A percentile compares a stretch with the other conserved stretches of the same genome.
Conservation (phyloP, 2,329 filamentous ascomycete genomes). For the Chalara sp. region DNA sequence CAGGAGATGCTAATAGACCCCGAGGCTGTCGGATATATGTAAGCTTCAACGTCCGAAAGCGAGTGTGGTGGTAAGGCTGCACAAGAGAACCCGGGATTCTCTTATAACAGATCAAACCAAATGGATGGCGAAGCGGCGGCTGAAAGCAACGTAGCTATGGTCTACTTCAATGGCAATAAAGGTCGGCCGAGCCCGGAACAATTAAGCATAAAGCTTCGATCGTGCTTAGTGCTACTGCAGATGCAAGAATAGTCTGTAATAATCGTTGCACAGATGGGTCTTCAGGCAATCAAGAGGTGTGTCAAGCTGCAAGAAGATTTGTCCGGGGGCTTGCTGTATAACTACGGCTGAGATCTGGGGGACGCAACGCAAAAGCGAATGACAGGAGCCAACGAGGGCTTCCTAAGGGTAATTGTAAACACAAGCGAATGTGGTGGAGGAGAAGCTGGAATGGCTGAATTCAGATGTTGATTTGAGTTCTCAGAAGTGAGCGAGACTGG, state of each 20-base stretch:
- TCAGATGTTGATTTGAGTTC: conserved; percentile 10
- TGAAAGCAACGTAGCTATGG: conserved; percentile 23
- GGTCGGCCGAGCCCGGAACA: conserved; percentile 9
- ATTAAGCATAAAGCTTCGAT: conserved; percentile 19
- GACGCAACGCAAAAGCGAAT: conserved; percentile 50
- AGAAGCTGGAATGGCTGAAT: conserved; percentile 10
- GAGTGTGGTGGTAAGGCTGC: conserved; percentile 23
- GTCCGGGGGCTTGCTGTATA: conserved; percentile 23
- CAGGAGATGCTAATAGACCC: conserved; percentile 9
- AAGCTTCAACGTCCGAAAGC: conserved; percentile 19
- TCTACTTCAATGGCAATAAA: conserved; percentile 5
- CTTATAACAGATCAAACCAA: conserved; percentile 13
- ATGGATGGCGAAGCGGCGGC: conserved; percentile 17
- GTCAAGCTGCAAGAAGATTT: conserved; percentile 15
- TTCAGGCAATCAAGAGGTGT: conserved; percentile 11
- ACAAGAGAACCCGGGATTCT: conserved; percentile 11
- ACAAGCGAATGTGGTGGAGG: conserved; percentile 26
- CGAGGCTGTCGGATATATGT: conserved; percentile 23
- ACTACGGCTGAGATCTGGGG: conserved; percentile 21
- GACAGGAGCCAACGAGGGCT: conserved; percentile 71
- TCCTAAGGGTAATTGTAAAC: conserved; percentile 40
- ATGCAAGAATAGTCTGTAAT: conserved; percentile 1
- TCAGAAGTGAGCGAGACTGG: conserved; percentile 18
- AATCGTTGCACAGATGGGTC: conserved; percentile 8
- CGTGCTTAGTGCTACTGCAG: conserved; percentile 3